Evolutionary conservation across 2,329 filamentous ascomycete species (phyloP).

Genomic region (Apiospora aurea): DNA sequence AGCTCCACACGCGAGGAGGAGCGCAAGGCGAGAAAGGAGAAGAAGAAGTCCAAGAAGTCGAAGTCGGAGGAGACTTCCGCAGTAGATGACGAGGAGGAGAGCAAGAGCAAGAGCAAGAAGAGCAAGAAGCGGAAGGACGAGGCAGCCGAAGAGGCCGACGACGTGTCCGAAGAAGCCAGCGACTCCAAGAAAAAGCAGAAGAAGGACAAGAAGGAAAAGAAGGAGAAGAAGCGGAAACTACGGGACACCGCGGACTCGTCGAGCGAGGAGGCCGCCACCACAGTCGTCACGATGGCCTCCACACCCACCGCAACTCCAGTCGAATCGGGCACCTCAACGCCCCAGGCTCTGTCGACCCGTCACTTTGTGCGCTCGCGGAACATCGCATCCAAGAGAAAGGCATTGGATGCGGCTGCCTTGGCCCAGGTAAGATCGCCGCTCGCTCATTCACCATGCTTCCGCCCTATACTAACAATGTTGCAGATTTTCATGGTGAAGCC

Average conservation of each 20-base stretch:
- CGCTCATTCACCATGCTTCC: neutral
- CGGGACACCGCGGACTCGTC: constrained; percentile 44
- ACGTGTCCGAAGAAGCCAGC: constrained; percentile 37
- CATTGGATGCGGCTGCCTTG: constrained; percentile 80
- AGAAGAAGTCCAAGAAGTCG: constrained; percentile 37
- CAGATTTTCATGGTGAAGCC: constrained; percentile 46
- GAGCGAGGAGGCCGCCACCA: constrained; percentile 36
- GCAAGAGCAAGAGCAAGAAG: constrained; percentile 40
- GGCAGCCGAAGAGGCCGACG: constrained; percentile 43
- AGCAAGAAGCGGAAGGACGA: constrained; percentile 41
- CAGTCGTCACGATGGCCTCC: constrained; percentile 43
- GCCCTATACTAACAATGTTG: constrained; percentile 30
- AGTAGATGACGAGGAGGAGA: constrained; percentile 42
- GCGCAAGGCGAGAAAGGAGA: constrained; percentile 34
- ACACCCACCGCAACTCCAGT: constrained; percentile 37
- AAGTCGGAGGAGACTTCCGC: constrained; percentile 38
- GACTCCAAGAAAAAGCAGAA: constrained; percentile 54
- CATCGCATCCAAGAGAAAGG: constrained; percentile 87
- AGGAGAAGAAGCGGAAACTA: constrained; percentile 49
- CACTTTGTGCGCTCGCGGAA: constrained; percentile 81
- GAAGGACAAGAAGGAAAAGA: constrained; percentile 47
- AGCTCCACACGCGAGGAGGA: constrained; percentile 36
- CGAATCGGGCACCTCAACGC: constrained; percentile 50
- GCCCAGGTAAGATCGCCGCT: constrained; percentile 71
- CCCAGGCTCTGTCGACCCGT: constrained; percentile 62